These are phyloP conservation scores for Cichorium intybus DNA, from an alignment of 140 eudicot species.

Conservation along the genomic window DNA sequence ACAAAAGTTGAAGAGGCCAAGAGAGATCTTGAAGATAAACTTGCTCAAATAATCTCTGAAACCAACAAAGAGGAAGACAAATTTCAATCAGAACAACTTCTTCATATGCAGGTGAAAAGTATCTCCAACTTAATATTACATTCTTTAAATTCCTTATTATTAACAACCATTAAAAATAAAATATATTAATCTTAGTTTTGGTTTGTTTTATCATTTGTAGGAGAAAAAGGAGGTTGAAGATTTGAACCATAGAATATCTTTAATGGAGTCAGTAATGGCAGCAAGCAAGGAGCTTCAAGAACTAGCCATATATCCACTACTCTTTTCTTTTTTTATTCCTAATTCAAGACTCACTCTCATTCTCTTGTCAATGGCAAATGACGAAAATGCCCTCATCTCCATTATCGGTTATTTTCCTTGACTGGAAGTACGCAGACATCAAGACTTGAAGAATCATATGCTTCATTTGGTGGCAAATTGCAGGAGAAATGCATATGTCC, in stretches of 20 bases:
- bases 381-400: not conserved
- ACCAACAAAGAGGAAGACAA: slow-evolving; percentile 44
- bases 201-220: slow-evolving; percentile 33
- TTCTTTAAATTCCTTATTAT: not conserved
- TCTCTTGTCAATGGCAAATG: not conserved
- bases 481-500: slow-evolving; percentile 75
- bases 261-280: slow-evolving; percentile 55
- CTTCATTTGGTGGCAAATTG: slow-evolving; percentile 54
- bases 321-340: not conserved
- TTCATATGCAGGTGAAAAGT: slow-evolving; percentile 43
- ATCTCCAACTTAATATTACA: slow-evolving; percentile 1
- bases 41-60: slow-evolving; percentile 49
- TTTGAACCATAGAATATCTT: slow-evolving; percentile 44
- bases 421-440: slow-evolving; percentile 63
- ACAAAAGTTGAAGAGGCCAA: slow-evolving; percentile 36
- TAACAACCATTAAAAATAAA: not conserved
- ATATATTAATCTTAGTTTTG: slow-evolving; percentile 3
- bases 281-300: slow-evolving; percentile 67
- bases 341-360: no score
- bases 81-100: slow-evolving; percentile 40
- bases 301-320: slow-evolving; percentile 57
- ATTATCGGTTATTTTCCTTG: slow-evolving; percentile 20
- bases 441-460: slow-evolving; percentile 45
- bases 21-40: slow-evolving; percentile 46
- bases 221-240: slow-evolving; percentile 51